Conservation (phyloP, 2,329 filamentous ascomycete species). For the Pyricularia grisea region DNA sequence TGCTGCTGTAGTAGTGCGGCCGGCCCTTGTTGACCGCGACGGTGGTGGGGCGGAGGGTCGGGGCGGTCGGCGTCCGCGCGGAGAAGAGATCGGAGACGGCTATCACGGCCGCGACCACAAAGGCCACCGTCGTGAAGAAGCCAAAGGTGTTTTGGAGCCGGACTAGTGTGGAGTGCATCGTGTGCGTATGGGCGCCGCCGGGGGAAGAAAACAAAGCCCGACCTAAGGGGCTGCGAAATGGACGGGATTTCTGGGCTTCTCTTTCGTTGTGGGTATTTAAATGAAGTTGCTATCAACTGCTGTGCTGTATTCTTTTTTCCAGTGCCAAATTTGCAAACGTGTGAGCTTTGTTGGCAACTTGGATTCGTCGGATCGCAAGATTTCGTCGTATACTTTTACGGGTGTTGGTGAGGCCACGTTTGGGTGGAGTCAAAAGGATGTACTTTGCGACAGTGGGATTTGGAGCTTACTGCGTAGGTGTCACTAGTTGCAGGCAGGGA, state of each 20-base stretch:
- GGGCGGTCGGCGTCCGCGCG: constrained; percentile 57
- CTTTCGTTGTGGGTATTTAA: neutral
- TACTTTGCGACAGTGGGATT: neutral
- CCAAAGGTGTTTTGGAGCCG: constrained; percentile 89
- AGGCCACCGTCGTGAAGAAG: constrained; percentile 93
- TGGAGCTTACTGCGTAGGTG: neutral
- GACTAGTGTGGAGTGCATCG: constrained; percentile 80
- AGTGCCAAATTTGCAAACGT: neutral
- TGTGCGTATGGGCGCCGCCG: constrained; percentile 17
- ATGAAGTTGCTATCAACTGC: neutral
- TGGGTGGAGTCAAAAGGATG: neutral
- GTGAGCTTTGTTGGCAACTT: neutral
- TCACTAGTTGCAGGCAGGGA: neutral
- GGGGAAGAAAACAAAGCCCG: neutral
- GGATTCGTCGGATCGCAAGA: neutral
- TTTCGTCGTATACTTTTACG: neutral
- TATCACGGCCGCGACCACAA: constrained; percentile 69
- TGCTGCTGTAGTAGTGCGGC: constrained; percentile 89
- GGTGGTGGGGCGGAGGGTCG: constrained; percentile 57
- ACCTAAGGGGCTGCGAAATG: neutral
- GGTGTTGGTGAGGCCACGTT: neutral
- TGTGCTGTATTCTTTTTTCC: neutral
- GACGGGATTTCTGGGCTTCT: neutral
- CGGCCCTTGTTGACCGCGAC: constrained; percentile 84
- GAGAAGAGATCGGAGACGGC: constrained; percentile 68